Conservation (phyloP, 257 asterid species). For the Prunella vulgaris region DNA sequence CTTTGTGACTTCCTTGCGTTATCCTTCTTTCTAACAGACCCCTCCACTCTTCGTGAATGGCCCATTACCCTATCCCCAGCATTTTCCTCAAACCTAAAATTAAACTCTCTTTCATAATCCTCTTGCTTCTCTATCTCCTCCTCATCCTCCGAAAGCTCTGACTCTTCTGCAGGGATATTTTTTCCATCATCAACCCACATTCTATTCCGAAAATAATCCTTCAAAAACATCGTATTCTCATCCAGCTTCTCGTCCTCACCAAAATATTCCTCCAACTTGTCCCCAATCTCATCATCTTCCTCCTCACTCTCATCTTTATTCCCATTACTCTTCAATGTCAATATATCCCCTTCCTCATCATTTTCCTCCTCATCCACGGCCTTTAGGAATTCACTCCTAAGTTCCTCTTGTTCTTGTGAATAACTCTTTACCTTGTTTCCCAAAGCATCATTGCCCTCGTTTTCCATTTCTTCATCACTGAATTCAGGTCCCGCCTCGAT, state of each 20-base stretch:
- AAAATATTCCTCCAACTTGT: constrained; percentile 56
- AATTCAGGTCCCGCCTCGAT: constrained; percentile 69
- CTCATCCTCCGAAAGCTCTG: constrained; percentile 56
- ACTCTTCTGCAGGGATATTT: constrained; percentile 19
- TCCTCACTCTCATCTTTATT: constrained; percentile 29
- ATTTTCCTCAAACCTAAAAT: constrained; percentile 79
- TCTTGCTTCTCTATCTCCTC: constrained; percentile 74
- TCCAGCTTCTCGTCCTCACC: constrained; percentile 73
- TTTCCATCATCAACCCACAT: constrained; percentile 57
- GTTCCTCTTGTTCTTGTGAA: constrained; percentile 65
- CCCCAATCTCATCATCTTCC: constrained; percentile 31
- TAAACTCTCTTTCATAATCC: constrained; percentile 68
- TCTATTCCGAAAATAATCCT: constrained; percentile 49
- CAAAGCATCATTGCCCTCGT: too few species aligned
- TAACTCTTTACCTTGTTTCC: constrained; percentile 42
- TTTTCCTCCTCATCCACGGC: constrained; percentile 39
- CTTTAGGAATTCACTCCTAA: constrained; percentile 43
- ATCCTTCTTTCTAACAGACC: constrained; percentile 78
- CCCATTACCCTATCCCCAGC: constrained; percentile 76
- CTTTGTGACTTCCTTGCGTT: constrained; percentile 67
- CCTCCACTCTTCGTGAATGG: constrained; percentile 66
- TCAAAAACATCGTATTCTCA: too few species aligned
- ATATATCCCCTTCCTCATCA: constrained; percentile 44
- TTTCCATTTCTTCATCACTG: constrained; percentile 34
- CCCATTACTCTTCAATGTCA: constrained; percentile 43